Percentiles rank a stretch among this genome's conserved stretches.
phyloP scores from a whole-genome alignment of 805 yeast species.

The Saccharomycopsis sp. region DNA sequence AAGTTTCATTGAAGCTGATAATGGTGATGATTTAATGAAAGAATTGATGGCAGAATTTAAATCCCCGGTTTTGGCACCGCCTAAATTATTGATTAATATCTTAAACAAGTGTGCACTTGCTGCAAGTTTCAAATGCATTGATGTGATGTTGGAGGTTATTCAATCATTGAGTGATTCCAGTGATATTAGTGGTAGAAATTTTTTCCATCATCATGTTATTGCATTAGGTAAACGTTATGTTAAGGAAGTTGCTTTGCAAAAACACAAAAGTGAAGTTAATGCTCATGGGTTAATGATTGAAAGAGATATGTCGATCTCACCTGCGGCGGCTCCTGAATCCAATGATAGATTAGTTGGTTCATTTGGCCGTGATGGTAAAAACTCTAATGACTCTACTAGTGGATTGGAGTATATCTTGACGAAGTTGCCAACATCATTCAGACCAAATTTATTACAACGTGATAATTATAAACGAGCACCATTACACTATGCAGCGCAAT shows the following conservation, averaged over 20 bases:
- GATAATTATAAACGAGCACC: constrained; percentile 82
- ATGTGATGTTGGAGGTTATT: constrained; percentile 42
- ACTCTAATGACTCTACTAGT: constrained; percentile 48
- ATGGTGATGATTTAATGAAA: constrained; percentile 36
- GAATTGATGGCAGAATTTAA: constrained; percentile 39
- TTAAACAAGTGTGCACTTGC: constrained; percentile 57
- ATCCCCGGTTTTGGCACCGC: constrained; percentile 43
- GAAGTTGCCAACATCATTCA: constrained; percentile 46
- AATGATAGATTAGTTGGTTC: constrained; percentile 43
- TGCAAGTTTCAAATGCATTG: constrained; percentile 53
- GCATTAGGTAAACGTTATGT: constrained; percentile 57
- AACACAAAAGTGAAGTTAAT: constrained; percentile 7
- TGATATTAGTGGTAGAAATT: constrained; percentile 76
- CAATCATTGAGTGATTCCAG: constrained; percentile 52
- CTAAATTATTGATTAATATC: constrained; percentile 50
- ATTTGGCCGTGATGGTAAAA: constrained; percentile 57
- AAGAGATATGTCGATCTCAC: constrained; percentile 25
- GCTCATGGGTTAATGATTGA: constrained; percentile 10
- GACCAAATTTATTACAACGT: constrained; percentile 50
- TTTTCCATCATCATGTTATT: constrained; percentile 78
- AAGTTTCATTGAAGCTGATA: constrained; percentile 34
- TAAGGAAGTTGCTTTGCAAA: constrained; percentile 23
- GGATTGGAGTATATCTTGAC: constrained; percentile 56
- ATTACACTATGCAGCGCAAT: constrained; percentile 82
- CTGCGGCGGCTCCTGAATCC: constrained; percentile 49